A percentile compares a stretch with the other conserved stretches of the same genome.
Conservation (phyloP, 768 basidiomycete genomes). For the Tricholoma furcatifolium region DNA sequence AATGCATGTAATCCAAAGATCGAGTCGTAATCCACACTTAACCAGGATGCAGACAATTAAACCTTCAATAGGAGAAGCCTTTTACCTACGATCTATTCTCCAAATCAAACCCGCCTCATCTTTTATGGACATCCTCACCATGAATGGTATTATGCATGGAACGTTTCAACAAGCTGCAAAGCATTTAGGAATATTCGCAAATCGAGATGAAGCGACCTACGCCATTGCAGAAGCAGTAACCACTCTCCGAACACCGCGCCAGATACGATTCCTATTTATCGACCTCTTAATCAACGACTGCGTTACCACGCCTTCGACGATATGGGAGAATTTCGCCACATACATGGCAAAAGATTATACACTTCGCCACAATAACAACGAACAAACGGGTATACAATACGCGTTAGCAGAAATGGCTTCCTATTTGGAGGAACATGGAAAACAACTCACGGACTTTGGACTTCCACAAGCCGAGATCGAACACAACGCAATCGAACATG, state of each 20-base stretch:
- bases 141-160: constrained; percentile 12
- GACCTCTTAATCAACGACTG: constrained; percentile 33
- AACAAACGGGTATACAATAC: background rate
- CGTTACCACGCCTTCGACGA: constrained; percentile 3
- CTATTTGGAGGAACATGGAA: background rate
- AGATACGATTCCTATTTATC: constrained; percentile 38
- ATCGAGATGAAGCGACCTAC: constrained; percentile 16
- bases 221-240: constrained; percentile 35
- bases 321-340: constrained; percentile 9
- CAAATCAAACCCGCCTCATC: constrained; percentile 10
- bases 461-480: constrained; percentile 2
- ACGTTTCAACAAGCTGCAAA: constrained; percentile 23
- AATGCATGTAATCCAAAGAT: constrained; percentile 10
- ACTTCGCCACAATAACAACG: background rate
- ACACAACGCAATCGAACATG: too few species aligned
- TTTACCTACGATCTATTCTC: constrained; percentile 30
- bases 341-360: constrained; percentile 1
- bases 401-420: background rate
- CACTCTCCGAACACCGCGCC: constrained; percentile 28
- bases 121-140: constrained; percentile 18
- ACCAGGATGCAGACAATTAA: constrained; percentile 20
- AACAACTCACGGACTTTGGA: constrained; percentile 9
- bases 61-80: constrained; percentile 31
- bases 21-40: constrained; percentile 15
- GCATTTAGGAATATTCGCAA: constrained; percentile 14